Evolutionary conservation across 164 flowering plant genomes (phyloP).

Genomic region (Aristolochia californica): DNA sequence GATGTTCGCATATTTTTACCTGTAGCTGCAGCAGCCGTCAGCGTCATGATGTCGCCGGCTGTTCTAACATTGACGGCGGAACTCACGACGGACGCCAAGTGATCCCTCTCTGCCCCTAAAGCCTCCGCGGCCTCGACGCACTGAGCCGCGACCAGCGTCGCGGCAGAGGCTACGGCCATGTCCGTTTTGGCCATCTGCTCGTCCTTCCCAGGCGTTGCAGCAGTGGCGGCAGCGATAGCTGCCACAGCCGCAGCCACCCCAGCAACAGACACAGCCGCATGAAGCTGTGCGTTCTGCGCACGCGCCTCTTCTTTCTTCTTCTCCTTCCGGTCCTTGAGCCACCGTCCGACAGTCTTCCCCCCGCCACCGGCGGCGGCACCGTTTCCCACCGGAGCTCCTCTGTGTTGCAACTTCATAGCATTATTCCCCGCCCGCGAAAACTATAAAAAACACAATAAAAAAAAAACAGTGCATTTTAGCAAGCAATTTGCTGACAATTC

Average conservation of each 20-base stretch:
- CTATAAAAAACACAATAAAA: conserved; percentile 12
- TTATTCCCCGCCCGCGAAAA: conserved; percentile 40
- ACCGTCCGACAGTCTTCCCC: conserved; percentile 89
- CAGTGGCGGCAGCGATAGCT: conserved; percentile 89
- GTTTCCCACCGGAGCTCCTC: conserved; percentile 11
- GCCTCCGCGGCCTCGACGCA: conserved; percentile 95
- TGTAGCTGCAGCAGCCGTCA: conserved; percentile 95
- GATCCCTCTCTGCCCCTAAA: conserved; percentile 92
- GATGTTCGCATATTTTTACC: conserved; percentile 17
- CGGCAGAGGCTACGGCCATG: conserved; percentile 93
- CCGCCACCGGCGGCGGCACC: conserved; percentile 28
- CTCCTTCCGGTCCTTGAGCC: conserved; percentile 92
- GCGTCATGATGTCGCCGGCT: conserved; percentile 82
- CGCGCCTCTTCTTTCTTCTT: conserved; percentile 89
- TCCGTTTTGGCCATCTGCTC: conserved; percentile 81
- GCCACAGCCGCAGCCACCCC: conserved; percentile 93
- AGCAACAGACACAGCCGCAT: conserved; percentile 89
- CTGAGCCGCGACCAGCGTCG: conserved; percentile 90
- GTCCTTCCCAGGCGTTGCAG: conserved; percentile 62
- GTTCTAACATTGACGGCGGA: conserved; percentile 91
- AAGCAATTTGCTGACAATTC: no score
- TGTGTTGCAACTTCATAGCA: conserved; percentile 25
- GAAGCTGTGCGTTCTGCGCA: conserved; percentile 86
- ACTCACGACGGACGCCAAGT: conserved; percentile 66
- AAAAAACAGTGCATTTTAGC: neutral